Evolutionary conservation across 179 eudicot species (phyloP).

Genomic region (Nepenthes alata): DNA sequence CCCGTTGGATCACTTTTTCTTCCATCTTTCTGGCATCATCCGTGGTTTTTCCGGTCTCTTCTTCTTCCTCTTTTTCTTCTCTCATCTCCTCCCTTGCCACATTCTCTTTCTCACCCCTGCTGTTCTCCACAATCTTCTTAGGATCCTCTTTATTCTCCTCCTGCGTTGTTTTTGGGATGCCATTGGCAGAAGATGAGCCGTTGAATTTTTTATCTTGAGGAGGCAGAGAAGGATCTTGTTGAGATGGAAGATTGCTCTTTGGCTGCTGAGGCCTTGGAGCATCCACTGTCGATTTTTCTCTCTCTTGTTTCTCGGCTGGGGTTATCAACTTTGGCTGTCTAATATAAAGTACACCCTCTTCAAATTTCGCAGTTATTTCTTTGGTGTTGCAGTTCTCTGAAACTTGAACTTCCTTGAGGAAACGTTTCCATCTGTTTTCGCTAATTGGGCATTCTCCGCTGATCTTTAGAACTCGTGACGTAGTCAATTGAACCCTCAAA

Average conservation of each 20-base stretch:
- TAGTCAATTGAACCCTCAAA: conserved; percentile 38
- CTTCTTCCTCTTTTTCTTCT: conserved; percentile 2
- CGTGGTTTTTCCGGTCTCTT: background rate
- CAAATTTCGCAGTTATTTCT: conserved; percentile 52
- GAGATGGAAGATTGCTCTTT: conserved; percentile 11
- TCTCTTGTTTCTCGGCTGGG: conserved; percentile 15
- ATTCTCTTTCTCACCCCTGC: background rate
- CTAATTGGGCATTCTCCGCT: conserved; percentile 42
- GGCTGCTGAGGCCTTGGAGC: conserved; percentile 9
- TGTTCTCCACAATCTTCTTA: background rate
- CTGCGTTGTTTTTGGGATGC: background rate
- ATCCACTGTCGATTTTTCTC: conserved; percentile 8
- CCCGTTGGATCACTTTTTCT: background rate
- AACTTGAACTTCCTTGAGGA: conserved; percentile 27
- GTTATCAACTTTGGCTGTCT: conserved; percentile 46
- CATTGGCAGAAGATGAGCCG: background rate
- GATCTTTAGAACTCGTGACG: conserved; percentile 25
- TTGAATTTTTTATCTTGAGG: background rate
- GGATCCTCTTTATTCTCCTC: conserved; percentile 5
- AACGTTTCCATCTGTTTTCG: conserved; percentile 43
- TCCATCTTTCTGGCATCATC: background rate
- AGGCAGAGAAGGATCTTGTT: conserved; percentile 4
- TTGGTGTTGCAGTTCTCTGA: conserved; percentile 31
- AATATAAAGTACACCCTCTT: conserved; percentile 33
- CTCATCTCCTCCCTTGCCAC: conserved; percentile 1